These are phyloP conservation scores for Aspergillus novoparasiticus DNA, from an alignment of 2,329 filamentous ascomycete genomes.

Conservation along the genomic window DNA sequence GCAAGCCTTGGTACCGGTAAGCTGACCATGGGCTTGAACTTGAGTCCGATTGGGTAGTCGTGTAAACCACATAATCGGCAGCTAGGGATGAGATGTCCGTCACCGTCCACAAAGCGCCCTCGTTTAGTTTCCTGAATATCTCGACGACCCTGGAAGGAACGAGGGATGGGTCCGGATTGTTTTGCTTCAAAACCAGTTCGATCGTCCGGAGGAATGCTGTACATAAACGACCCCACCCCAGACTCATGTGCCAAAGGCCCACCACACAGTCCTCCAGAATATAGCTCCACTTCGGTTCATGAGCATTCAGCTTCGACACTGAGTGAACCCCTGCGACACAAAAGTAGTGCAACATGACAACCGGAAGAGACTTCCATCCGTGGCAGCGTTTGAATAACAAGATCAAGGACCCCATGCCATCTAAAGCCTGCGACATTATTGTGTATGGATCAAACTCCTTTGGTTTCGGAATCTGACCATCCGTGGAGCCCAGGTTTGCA, in stretches of 20 bases:
- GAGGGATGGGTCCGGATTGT: conserved; percentile 12
- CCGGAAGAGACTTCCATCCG: conserved; percentile 27
- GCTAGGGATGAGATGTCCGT: conserved; percentile 22
- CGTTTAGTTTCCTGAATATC: conserved; percentile 20
- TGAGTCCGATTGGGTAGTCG: not conserved
- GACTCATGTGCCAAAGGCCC: conserved; percentile 28
- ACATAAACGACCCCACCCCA: conserved; percentile 28
- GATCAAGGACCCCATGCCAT: conserved; percentile 23
- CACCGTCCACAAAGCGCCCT: conserved; percentile 19
- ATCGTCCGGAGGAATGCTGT: conserved; percentile 28
- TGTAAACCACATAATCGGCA: conserved; percentile 27
- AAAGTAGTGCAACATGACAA: conserved; percentile 30
- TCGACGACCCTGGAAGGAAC: conserved; percentile 20
- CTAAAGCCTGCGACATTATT: conserved; percentile 18
- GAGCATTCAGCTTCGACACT: conserved; percentile 15
- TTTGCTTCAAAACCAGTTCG: conserved; percentile 20
- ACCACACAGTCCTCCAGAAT: conserved; percentile 26
- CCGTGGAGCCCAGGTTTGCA: conserved; percentile 6
- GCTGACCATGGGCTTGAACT: not conserved
- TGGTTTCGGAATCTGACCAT: not conserved
- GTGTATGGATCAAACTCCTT: conserved; percentile 11
- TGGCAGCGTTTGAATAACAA: conserved; percentile 24
- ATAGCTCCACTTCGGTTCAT: conserved; percentile 23
- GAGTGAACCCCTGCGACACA: conserved; percentile 25
- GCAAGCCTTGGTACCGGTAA: conserved; percentile 10